phyloP scores from a whole-genome alignment of 2,329 filamentous ascomycete species.

The Neonectria ditissima region DNA sequence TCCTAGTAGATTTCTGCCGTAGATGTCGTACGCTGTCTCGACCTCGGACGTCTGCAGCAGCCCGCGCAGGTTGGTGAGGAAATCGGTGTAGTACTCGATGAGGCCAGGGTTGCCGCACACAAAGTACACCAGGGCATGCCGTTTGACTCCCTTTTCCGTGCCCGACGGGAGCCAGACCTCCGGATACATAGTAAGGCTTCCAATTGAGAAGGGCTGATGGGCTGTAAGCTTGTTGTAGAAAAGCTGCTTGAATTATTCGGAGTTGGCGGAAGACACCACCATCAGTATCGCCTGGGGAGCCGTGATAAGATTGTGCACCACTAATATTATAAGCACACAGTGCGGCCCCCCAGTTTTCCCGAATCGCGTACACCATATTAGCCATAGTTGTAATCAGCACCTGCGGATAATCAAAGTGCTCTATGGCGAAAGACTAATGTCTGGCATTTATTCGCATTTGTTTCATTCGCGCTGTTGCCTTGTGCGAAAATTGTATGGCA shows the following conservation, averaged over 20 bases:
- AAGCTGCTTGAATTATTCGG: not conserved
- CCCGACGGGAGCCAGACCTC: constrained; percentile 48
- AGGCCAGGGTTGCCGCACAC: constrained; percentile 83
- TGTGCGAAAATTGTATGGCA: not conserved
- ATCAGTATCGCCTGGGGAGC: not conserved
- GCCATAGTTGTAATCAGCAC: not conserved
- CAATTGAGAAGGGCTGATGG: not conserved
- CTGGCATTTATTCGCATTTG: too few relatives aligned
- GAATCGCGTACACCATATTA: not conserved
- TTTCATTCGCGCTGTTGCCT: not conserved
- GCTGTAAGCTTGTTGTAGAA: not conserved
- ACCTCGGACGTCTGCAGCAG: constrained; percentile 61
- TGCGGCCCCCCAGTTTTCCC: not conserved
- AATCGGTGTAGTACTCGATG: constrained; percentile 78
- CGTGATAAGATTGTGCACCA: not conserved
- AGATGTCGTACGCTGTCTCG: constrained; percentile 62
- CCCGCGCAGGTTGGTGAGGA: constrained; percentile 68
- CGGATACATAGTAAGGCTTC: constrained; percentile 34
- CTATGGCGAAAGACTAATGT: not conserved
- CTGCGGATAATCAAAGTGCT: not conserved
- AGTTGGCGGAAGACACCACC: not conserved
- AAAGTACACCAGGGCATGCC: constrained; percentile 72
- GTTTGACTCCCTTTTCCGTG: constrained; percentile 31
- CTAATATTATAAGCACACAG: not conserved
- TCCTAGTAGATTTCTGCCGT: constrained; percentile 69